These are phyloP conservation scores for Urochloa ruziziensis DNA, from an alignment of 176 grass and related monocot species.

Conservation along the genomic window DNA sequence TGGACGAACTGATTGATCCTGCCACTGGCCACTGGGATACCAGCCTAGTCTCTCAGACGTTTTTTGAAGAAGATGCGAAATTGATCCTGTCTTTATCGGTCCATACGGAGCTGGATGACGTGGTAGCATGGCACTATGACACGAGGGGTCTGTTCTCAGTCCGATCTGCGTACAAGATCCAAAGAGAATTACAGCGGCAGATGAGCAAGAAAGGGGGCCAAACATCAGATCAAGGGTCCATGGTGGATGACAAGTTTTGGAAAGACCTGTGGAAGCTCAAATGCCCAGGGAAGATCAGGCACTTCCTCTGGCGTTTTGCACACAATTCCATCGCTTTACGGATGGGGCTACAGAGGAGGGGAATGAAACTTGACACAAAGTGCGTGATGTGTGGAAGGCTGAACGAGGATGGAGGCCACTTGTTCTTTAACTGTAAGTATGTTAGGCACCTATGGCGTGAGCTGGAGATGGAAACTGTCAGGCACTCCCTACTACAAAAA, in stretches of 20 bases:
- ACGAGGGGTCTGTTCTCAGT: too few relatives aligned
- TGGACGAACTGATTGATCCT: too few relatives aligned
- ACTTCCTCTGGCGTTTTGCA: background rate
- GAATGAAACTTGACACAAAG: background rate
- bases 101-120: too few relatives aligned
- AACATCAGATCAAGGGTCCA: accelerated
- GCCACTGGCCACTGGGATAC: too few relatives aligned
- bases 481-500: too few relatives aligned
- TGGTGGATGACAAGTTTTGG: background rate
- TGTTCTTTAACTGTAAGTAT: background rate
- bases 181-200: background rate
- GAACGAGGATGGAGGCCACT: background rate
- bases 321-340: background rate
- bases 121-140: too few relatives aligned
- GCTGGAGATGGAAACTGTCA: background rate
- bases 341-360: background rate
- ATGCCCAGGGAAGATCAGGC: background rate
- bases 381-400: background rate
- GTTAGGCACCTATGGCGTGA: background rate
- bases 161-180: too few relatives aligned
- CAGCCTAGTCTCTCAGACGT: too few relatives aligned
- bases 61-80: too few relatives aligned
- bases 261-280: background rate
- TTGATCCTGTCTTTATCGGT: too few relatives aligned
- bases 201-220: background rate